Percentiles rank a stretch among this genome's conserved stretches.
These are phyloP conservation scores for Auxenochlorella pyrenoidosa DNA, from an alignment of 139 green algal species.

Conservation along the genomic window DNA sequence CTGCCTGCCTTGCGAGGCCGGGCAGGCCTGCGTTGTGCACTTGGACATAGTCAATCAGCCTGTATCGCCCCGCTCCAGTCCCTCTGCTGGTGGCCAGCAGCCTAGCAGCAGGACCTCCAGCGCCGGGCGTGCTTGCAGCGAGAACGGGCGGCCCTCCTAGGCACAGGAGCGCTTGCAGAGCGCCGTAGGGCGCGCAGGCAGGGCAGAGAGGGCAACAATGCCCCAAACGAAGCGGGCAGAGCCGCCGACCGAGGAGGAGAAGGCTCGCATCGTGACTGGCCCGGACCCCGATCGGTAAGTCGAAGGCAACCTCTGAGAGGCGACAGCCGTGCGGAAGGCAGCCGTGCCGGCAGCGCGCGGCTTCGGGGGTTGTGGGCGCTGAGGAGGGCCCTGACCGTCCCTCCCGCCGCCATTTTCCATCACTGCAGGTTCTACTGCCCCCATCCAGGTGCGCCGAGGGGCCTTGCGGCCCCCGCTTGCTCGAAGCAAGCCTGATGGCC, in stretches of 20 bases:
- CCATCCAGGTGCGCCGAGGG: constrained; percentile 23
- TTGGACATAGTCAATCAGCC: too few species aligned
- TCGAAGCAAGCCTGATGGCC: too few species aligned
- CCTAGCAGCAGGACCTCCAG: background rate
- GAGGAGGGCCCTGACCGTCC: too few species aligned
- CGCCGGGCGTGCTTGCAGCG: background rate
- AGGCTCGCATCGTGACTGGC: constrained; percentile 39
- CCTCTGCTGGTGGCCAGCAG: background rate
- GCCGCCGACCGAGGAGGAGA: constrained; percentile 14
- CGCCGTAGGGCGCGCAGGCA: too few species aligned
- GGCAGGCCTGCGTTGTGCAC: too few species aligned
- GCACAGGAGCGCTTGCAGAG: too few species aligned
- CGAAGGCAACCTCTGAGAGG: too few species aligned
- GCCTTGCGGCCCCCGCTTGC: background rate
- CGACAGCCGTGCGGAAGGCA: too few species aligned
- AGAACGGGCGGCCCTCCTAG: background rate
- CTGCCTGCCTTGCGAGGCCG: too few species aligned
- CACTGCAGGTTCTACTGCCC: constrained; percentile 50
- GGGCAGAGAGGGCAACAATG: background rate
- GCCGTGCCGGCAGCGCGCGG: background rate
- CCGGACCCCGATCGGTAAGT: constrained; percentile 43
- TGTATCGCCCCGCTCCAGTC: background rate
- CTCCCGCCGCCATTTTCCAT: background rate
- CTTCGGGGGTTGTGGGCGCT: background rate
- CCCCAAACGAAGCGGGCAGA: background rate